A percentile compares a stretch with the other conserved stretches of the same genome.
phyloP scores from a whole-genome alignment of 1,284 basidiomycete genomes.

The Sanghuangporus weigelae region DNA sequence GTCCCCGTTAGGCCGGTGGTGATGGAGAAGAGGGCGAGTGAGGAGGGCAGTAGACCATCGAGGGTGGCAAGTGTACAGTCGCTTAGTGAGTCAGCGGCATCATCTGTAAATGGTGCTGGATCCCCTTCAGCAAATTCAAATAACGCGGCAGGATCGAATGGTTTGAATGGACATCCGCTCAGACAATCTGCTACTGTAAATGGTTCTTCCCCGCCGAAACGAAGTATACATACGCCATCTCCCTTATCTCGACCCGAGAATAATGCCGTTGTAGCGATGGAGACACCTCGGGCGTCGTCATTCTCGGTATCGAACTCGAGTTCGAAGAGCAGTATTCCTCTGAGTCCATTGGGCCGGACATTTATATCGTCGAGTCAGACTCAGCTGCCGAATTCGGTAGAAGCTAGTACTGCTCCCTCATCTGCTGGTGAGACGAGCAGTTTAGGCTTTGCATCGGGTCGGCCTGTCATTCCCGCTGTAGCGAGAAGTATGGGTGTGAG shows the following conservation, averaged over 20 bases:
- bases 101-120: not conserved
- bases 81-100: not conserved
- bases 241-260: constrained; percentile 46
- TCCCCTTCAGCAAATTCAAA: not conserved
- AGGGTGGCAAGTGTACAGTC: constrained; percentile 14
- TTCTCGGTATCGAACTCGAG: constrained; percentile 6
- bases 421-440: not conserved
- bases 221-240: constrained; percentile 37
- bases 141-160: not conserved
- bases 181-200: constrained; percentile 4
- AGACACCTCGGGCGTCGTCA: constrained; percentile 3
- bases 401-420: not conserved
- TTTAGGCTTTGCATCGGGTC: not conserved
- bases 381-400: not conserved
- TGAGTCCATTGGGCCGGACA: constrained; percentile 2
- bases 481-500: constrained; percentile 16
- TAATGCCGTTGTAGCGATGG: constrained; percentile 19
- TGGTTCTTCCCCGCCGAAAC: constrained; percentile 20
- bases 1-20: constrained; percentile 27
- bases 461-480: constrained; percentile 1
- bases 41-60: constrained; percentile 31
- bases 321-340: not conserved
- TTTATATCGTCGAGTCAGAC: not conserved
- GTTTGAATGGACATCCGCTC: not conserved
- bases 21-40: constrained; percentile 27